These are phyloP conservation scores for Ambispora gerdemannii DNA, from an alignment of 192 early-diverging fungal species.

Conservation along the genomic window DNA sequence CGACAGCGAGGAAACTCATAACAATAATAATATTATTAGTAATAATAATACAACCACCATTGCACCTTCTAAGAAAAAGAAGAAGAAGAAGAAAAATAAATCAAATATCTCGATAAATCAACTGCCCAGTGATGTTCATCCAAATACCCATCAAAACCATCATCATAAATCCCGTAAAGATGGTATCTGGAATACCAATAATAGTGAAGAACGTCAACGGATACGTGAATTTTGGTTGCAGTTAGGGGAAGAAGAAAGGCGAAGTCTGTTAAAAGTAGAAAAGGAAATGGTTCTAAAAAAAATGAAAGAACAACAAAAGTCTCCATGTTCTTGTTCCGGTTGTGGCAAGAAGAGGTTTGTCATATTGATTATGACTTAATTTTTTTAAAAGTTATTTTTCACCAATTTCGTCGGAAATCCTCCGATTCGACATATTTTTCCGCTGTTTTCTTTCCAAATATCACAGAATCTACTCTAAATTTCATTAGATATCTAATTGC, in stretches of 20 bases:
- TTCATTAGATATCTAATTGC: background rate
- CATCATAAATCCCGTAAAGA: constrained; percentile 46
- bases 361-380: background rate
- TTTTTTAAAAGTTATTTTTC: constrained; percentile 19
- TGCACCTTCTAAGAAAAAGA: constrained; percentile 40
- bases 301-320: constrained; percentile 88
- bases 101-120: constrained; percentile 25
- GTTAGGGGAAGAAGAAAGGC: constrained; percentile 74
- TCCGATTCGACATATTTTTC: no score
- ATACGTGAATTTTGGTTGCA: constrained; percentile 86
- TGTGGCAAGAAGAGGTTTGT: constrained; percentile 77
- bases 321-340: constrained; percentile 78
- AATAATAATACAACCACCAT: constrained; percentile 6
- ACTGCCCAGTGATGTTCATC: constrained; percentile 13
- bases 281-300: constrained; percentile 83
- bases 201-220: constrained; percentile 70
- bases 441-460: no score
- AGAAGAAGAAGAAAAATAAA: constrained; percentile 56
- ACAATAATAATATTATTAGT: no score
- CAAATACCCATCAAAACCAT: constrained; percentile 11
- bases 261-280: constrained; percentile 77
- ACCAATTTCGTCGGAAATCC: no score
- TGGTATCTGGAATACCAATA: constrained; percentile 67
- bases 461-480: background rate
- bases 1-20: constrained; percentile 23